phyloP scores from a whole-genome alignment of 1,284 basidiomycete genomes.

The Puccinia coronata region DNA sequence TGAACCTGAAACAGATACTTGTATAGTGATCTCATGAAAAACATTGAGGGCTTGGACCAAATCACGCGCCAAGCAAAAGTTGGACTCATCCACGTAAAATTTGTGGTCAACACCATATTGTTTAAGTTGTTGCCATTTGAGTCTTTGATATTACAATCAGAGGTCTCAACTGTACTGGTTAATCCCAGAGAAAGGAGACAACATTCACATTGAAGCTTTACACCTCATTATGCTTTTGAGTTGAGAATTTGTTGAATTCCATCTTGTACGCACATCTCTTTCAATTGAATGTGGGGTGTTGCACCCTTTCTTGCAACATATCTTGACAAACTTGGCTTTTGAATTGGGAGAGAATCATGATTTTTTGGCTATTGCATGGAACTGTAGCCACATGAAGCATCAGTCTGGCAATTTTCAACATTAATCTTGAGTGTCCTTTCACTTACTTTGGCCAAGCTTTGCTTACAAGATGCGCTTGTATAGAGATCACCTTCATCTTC shows the following conservation, averaged over 20 bases:
- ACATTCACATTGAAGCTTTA: background rate
- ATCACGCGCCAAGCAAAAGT: background rate
- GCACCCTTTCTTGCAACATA: background rate
- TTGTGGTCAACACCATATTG: background rate
- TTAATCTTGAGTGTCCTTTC: too few relatives aligned
- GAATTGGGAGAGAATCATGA: background rate
- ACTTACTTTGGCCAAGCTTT: conserved; percentile 2
- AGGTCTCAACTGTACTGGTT: too few relatives aligned
- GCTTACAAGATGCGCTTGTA: background rate
- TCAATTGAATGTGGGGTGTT: background rate
- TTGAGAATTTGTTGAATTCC: conserved; percentile 21
- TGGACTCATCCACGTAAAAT: background rate
- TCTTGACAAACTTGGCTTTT: background rate
- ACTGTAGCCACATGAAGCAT: background rate
- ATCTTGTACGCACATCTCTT: background rate
- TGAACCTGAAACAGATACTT: background rate
- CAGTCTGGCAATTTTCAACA: background rate
- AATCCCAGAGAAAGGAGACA: background rate
- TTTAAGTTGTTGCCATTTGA: conserved; percentile 20
- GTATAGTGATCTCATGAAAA: background rate
- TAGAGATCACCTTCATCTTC: too few relatives aligned
- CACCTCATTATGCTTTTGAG: background rate
- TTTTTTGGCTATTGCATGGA: background rate
- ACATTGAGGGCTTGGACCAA: background rate
- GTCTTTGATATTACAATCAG: background rate